Conservation (phyloP, 129 eudicot genomes). For the Helianthus tuberosus region DNA sequence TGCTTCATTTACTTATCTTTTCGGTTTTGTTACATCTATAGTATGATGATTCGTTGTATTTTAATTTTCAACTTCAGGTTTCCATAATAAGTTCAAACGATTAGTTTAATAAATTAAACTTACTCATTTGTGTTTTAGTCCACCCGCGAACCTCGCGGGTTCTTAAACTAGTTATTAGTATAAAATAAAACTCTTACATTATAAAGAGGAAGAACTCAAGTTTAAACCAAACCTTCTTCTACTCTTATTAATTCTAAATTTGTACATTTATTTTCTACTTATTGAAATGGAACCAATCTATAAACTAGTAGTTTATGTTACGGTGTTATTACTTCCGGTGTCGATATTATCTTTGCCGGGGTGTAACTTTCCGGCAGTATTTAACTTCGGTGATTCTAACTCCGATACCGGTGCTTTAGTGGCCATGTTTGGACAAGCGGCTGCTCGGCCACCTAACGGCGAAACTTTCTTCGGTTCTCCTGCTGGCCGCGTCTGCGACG, state of each 20-base stretch:
- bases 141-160: too few species aligned
- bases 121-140: too few species aligned
- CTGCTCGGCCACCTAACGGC: constrained; percentile 47
- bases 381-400: constrained; percentile 66
- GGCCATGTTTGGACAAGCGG: constrained; percentile 41
- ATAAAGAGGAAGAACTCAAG: too few species aligned
- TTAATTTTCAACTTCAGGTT: too few species aligned
- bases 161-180: too few species aligned
- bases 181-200: too few species aligned
- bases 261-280: neutral
- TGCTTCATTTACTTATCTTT: too few species aligned
- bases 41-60: too few species aligned
- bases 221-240: too few species aligned
- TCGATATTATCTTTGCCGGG: constrained; percentile 20
- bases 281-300: constrained; percentile 9
- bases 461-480: constrained; percentile 52
- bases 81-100: too few species aligned
- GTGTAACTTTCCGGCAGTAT: constrained; percentile 46
- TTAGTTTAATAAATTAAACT: too few species aligned
- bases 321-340: constrained; percentile 18
- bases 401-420: constrained; percentile 60
- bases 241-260: neutral
- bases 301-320: constrained; percentile 9
- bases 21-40: too few species aligned
- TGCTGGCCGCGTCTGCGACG: constrained; percentile 50